These are phyloP conservation scores for Themeda triandra DNA, from an alignment of 176 grass and related monocot genomes.

Conservation along the genomic window DNA sequence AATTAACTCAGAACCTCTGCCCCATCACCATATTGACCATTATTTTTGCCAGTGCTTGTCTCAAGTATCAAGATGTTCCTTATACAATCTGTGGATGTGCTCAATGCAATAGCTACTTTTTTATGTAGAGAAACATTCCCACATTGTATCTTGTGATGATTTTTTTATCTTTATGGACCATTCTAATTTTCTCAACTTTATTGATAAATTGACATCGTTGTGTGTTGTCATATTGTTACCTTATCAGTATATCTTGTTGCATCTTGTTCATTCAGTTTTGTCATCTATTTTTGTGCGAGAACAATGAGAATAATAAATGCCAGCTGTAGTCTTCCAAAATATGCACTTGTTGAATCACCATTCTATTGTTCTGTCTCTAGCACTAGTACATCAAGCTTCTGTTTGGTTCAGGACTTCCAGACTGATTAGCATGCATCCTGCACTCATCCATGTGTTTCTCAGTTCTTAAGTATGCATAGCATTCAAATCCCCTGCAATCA, in stretches of 20 bases:
- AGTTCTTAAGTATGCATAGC: neutral
- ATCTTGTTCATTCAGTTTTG: neutral
- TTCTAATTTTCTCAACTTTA: neutral
- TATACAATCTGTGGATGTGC: neutral
- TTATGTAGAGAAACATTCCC: neutral
- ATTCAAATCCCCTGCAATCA: neutral
- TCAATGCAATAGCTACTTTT: neutral
- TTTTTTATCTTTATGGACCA: neutral
- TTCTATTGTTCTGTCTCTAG: neutral
- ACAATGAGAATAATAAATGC: neutral
- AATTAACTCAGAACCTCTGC: neutral
- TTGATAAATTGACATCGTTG: neutral
- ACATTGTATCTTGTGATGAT: neutral
- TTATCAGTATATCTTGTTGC: neutral
- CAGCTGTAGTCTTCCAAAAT: neutral
- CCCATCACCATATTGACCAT: neutral
- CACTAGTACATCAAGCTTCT: neutral
- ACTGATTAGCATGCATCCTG: neutral
- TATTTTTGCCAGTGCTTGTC: neutral
- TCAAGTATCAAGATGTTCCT: neutral
- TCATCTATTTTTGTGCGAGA: neutral
- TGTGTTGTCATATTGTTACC: neutral
- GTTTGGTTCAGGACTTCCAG: neutral
- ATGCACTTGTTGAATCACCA: neutral
- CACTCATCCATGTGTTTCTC: neutral